These are phyloP conservation scores for Fusarium robinianum DNA, from an alignment of 2,329 filamentous ascomycete genomes.

Conservation along the genomic window DNA sequence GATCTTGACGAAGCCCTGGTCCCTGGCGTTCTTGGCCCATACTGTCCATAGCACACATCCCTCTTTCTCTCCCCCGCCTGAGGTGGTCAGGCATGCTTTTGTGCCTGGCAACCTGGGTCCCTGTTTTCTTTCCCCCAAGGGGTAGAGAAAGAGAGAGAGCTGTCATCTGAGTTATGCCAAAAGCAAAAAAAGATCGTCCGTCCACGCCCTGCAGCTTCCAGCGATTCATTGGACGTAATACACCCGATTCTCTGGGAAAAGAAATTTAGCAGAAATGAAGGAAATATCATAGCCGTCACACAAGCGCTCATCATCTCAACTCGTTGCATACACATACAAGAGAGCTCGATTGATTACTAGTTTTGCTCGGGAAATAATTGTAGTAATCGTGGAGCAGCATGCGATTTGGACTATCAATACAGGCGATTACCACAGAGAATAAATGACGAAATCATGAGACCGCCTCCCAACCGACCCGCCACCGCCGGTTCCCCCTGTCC, in stretches of 20 bases:
- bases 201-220: too few relatives aligned
- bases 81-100: slow-evolving; percentile 6
- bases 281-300: not conserved
- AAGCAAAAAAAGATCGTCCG: too few relatives aligned
- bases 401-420: slow-evolving; percentile 17
- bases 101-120: slow-evolving; percentile 6
- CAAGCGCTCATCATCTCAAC: slow-evolving; percentile 1
- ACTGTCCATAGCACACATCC: slow-evolving; percentile 1
- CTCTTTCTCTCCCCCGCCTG: slow-evolving; percentile 6
- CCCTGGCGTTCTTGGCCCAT: slow-evolving; percentile 8
- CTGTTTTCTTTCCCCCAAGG: too few relatives aligned
- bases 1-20: slow-evolving; percentile 15
- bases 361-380: too few relatives aligned
- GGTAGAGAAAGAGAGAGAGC: too few relatives aligned
- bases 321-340: slow-evolving; percentile 1
- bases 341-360: slow-evolving; percentile 2
- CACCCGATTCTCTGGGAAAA: too few relatives aligned
- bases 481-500: slow-evolving; percentile 1
- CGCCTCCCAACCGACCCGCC: slow-evolving; percentile 13
- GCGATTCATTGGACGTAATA: slow-evolving; percentile 19
- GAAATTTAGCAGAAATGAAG: not conserved
- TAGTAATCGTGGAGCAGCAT: too few relatives aligned
- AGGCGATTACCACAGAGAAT: slow-evolving; percentile 22
- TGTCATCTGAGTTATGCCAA: too few relatives aligned
- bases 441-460: slow-evolving; percentile 14